Evolutionary conservation across 495 filamentous ascomycete genomes (phyloP).

Genomic region (Penicillium parvum): DNA sequence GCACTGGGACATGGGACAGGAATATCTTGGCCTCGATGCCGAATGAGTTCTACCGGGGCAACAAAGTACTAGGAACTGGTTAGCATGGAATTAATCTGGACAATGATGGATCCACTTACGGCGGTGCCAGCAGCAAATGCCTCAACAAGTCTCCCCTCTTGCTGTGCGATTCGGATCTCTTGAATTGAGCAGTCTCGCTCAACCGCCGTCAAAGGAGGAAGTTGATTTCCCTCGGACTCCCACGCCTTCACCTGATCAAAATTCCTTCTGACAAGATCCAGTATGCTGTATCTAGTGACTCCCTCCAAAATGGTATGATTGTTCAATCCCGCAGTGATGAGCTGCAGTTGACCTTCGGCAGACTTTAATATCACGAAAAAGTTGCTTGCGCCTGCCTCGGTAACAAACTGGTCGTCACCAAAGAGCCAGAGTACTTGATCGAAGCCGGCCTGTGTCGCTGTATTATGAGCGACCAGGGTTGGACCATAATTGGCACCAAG

Average conservation of each 20-base stretch:
- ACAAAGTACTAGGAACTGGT: slow-evolving; percentile 63
- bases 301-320: slow-evolving; percentile 81
- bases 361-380: slow-evolving; percentile 84
- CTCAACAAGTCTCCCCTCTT: slow-evolving; percentile 76
- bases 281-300: slow-evolving; percentile 71
- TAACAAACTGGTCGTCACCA: neutral
- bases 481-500: slow-evolving; percentile 92
- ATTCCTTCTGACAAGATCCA: too few relatives aligned
- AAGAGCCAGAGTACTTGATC: slow-evolving; percentile 83
- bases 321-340: slow-evolving; percentile 78
- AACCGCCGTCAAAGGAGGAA: slow-evolving; percentile 62
- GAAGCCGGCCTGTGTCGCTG: slow-evolving; percentile 66
- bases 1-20: too few relatives aligned
- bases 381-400: slow-evolving; percentile 39
- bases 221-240: slow-evolving; percentile 34
- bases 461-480: slow-evolving; percentile 65
- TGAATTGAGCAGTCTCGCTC: slow-evolving; percentile 76
- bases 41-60: slow-evolving; percentile 66
- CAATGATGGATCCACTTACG: slow-evolving; percentile 42
- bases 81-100: neutral
- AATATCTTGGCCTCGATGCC: too few relatives aligned
- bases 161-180: slow-evolving; percentile 67
- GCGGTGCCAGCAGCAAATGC: slow-evolving; percentile 86
- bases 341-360: slow-evolving; percentile 59
- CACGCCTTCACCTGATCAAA: slow-evolving; percentile 59